These are phyloP conservation scores for Colletotrichum costaricense DNA, from an alignment of 2,329 filamentous ascomycete species.

Conservation along the genomic window DNA sequence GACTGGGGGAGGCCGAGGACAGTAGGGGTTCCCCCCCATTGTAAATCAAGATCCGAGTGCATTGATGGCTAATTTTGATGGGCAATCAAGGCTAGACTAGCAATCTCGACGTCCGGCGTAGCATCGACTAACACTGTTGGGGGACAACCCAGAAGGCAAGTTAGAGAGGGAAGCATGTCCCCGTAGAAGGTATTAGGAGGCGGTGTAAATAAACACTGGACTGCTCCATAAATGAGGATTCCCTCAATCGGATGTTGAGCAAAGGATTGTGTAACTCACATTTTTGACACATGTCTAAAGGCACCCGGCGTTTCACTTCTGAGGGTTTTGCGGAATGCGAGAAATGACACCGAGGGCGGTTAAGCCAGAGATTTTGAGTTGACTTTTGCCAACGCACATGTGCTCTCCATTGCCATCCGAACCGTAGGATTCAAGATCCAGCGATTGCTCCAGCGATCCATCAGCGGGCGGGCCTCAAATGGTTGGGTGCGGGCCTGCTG, in stretches of 20 bases:
- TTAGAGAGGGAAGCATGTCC: neutral
- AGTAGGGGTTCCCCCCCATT: conserved; percentile 19
- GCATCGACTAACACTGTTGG: conserved; percentile 8
- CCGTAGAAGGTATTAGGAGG: neutral
- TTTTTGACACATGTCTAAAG: neutral
- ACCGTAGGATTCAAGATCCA: neutral
- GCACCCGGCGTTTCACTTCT: conserved; percentile 1
- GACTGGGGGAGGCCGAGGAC: neutral
- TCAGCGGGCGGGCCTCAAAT: neutral
- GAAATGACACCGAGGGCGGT: neutral
- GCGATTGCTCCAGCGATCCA: neutral
- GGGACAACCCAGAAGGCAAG: neutral
- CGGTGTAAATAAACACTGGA: neutral
- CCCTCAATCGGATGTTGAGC: neutral
- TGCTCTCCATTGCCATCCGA: neutral
- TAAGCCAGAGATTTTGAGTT: neutral
- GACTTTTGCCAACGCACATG: neutral
- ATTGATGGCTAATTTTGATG: conserved; percentile 33
- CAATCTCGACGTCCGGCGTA: conserved; percentile 20
- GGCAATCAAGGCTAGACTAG: conserved; percentile 29
- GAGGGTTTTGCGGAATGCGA: neutral
- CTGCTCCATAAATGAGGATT: neutral
- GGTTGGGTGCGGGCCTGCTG: conserved; percentile 1
- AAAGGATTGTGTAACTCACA: conserved; percentile 4
- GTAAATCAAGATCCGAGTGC: conserved; percentile 20